Base-by-base conservation (phyloP, 495 filamentous ascomycete genomes). In the Neurospora africana region DNA sequence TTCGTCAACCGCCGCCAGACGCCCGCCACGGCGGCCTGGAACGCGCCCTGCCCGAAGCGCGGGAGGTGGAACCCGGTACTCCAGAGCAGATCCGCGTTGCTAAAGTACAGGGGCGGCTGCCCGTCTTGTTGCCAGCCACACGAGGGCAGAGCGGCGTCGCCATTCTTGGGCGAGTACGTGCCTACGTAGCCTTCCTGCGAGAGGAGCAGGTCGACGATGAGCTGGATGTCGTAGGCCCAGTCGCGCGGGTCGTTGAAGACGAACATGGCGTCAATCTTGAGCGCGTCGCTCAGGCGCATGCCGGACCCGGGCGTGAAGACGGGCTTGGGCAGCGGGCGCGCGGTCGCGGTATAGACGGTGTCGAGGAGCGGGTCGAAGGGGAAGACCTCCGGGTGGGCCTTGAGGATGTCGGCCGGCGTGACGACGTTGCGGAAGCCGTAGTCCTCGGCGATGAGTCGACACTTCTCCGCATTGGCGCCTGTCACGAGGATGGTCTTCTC, bases 221-320 rank as follows among this genome's bases (percentile, higher is more conserved):
- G 75, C 76, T 94, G 92, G 7, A 88, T 87, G 79, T 97, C 93
- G n/a, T 95, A 85, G 9, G 89, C 93, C 94, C 95, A 98, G 84
- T 98, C 95, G 35, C 95, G 88, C 13, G 95, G 92, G 80, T 97
- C 93, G 79, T 95, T 93, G 83, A 91, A 97, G 39, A 97, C 89
- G 78, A 97, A 89, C 68, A 99, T 87, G 21, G 94, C 93, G 77
- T 92, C 90, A 75, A 98, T 88, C 73, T 92, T 91, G 44, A 93
- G 83, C 39, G 85, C 82, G 41, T 73, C 40, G 7, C 39, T 17
- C n/a, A 71, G 30, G 17, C 40, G 30, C 81, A 82, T 21, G 4
- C 37, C 23, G 36, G 65, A 30, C 43, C 61, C 35, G 72, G 72
- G 37, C 37, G 68, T 41, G 72, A 72, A 75, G 44, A 79, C 23